Evolutionary conservation across 2,329 filamentous ascomycete species (phyloP), one percentile per base, ranked within the genome.

Genomic region (Fusarium sp.): DNA sequence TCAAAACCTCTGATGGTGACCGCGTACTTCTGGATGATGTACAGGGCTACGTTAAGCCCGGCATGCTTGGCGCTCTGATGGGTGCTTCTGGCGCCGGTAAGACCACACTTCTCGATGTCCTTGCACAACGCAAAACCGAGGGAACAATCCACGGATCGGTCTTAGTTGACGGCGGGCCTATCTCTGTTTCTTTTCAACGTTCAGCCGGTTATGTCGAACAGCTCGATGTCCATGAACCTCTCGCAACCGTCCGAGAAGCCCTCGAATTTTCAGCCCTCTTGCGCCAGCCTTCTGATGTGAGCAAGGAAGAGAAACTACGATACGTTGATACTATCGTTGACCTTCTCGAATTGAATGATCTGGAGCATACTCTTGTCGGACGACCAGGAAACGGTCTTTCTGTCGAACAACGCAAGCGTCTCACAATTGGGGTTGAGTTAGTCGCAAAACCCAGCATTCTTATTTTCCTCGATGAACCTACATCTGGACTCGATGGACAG

Each of bases 301-400:
- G 90, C 0, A 84, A 84, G 2, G 81, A 87, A 56, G 92, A 94
- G 70, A 95, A 94, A 79, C 79, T 93, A 1, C 86, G 85, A 3
- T 95, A 94, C 67, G 92, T 94, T 7, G 87, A 93, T 53, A 91
- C 92, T 62, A 91, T 95, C 29, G 92, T 96, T 73, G 91, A 93
- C 72, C 79, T 86, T 0, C 71, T 87, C 0, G 84, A 86, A 59
- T 77, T 87, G 6, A 78, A 82, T 41, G 82, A 84, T n/a, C 74
- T 86, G 2, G 81, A 80, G 6, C 80, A 86, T 46, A 84, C 84
- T 0, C 76, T 86, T 0, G 83, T 87, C 27, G 84, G 84, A 0
- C 70, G 75, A 6, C 75, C 82, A 3, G 92, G 91, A 51, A 79
- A 79, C 6, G 83, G 84, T 0, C 66, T 90, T 12, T 87, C 84